phyloP scores from a whole-genome alignment of 2,329 filamentous ascomycete species.

The Nakataea oryzae region DNA sequence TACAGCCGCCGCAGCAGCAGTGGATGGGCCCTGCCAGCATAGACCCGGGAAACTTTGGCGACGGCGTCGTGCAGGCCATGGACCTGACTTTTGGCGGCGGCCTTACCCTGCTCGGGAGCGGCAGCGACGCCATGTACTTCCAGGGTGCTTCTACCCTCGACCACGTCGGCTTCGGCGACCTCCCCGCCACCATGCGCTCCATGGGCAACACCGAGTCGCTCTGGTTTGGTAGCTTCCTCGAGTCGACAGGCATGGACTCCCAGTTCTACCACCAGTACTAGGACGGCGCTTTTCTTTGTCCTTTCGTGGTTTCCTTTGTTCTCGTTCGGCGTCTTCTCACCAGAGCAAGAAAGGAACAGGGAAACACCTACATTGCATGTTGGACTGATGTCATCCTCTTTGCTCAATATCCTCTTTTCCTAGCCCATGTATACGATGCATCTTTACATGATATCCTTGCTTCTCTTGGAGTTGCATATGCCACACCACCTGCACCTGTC shows the following conservation, averaged over 20 bases:
- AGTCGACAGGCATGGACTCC: background rate
- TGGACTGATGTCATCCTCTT: background rate
- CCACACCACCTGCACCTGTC: no score
- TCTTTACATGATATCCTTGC: background rate
- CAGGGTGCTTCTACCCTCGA: constrained; percentile 2
- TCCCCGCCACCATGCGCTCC: constrained; percentile 18
- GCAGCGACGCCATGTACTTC: background rate
- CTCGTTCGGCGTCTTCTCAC: no score
- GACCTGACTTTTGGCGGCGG: constrained; percentile 27
- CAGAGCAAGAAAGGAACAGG: background rate
- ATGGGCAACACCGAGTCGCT: constrained; percentile 25
- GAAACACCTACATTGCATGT: no score
- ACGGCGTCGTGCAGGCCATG: constrained; percentile 32
- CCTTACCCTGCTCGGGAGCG: constrained; percentile 9
- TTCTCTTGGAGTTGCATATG: no score
- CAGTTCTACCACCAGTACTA: background rate
- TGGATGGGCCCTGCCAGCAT: constrained; percentile 16
- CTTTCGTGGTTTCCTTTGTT: background rate
- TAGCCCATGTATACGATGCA: background rate
- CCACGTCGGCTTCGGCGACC: constrained; percentile 2
- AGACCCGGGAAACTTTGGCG: constrained; percentile 23
- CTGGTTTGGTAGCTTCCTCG: constrained; percentile 23
- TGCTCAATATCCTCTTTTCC: background rate
- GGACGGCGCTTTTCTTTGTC: no score
- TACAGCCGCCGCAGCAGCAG: background rate